Evolutionary conservation across 306 rosid genomes (phyloP), one percentile per base, ranked within the genome.

Genomic region (Vigna mungo): DNA sequence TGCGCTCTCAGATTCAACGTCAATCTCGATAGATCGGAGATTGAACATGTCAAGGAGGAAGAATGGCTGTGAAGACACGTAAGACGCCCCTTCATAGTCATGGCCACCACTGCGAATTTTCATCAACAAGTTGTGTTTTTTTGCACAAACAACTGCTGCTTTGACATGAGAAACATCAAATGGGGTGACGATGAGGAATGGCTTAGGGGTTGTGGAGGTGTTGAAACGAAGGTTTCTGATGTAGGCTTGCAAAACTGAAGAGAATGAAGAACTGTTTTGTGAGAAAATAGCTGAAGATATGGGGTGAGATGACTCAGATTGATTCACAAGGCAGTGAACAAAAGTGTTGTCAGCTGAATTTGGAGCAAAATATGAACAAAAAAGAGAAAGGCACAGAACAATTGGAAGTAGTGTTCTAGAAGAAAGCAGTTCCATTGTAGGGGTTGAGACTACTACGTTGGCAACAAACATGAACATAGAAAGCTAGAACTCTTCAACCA

Each of bases 201-300:
- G 93, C 3, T 89, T 89, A 0, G 71, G 75, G 4, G 90, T 87
- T 18, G 76, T 78, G 21, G 93, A 58, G 8, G 88, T 81, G 82
- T 89, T 89, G 86, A 87, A 89, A 43, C 90, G 86, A 34, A 86
- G 88, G 86, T 89, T 89, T 81, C 90, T 77, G 10, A 89, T 82
- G 84, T 87, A 87, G 10, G 85, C 77, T 71, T 86, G 78, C 14
- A 89, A 20, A 3, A 87, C 80, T 5, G 89, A 87, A n/a, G 90
- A 51, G 74, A 75, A 89, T 8, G 85, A 81, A 37, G 81, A 20
- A 51, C 56, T 85, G 49, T 59, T 68, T 20, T 70, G 77, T 48
- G 81, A 59, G 83, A 87, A 85, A 47, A 87, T 80, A 43, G 90
- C 81, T 12, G 59, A 44, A 30, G 73, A 61, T 65, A 84, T 89